A percentile compares a stretch with the other conserved stretches of the same genome.
These are phyloP conservation scores for Fusarium sp. DNA, from an alignment of 2,329 filamentous ascomycete species.

Conservation along the genomic window DNA sequence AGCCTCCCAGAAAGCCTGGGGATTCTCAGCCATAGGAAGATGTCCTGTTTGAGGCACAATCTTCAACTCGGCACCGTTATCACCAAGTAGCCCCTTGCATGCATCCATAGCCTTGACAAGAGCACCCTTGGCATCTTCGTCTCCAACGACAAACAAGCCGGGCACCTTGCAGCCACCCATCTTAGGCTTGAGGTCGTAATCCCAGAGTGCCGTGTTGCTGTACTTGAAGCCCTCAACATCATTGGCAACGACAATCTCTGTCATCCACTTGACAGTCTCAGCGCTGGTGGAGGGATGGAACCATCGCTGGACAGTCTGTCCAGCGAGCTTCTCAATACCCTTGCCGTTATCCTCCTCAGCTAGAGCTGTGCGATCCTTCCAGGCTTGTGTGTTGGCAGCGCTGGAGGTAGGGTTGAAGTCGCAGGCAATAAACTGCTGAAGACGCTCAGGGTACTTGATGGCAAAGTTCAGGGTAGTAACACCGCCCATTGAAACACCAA, in stretches of 20 bases:
- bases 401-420: conserved; percentile 81
- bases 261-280: conserved; percentile 63
- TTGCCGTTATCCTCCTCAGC: conserved; percentile 65
- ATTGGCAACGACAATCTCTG: conserved; percentile 74
- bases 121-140: conserved; percentile 73
- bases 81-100: conserved; percentile 68
- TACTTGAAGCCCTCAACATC: conserved; percentile 73
- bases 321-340: conserved; percentile 73
- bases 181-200: conserved; percentile 70
- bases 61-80: conserved; percentile 64
- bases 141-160: conserved; percentile 75
- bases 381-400: conserved; percentile 77
- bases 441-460: conserved; percentile 67
- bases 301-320: conserved; percentile 78
- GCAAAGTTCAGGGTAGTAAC: conserved; percentile 79
- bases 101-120: conserved; percentile 82
- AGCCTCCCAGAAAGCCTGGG: conserved; percentile 70
- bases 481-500: conserved; percentile 84
- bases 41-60: conserved; percentile 77
- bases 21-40: conserved; percentile 83
- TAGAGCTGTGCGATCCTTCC: conserved; percentile 77
- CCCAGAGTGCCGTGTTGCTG: conserved; percentile 74
- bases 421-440: conserved; percentile 73
- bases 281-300: conserved; percentile 69
- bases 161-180: conserved; percentile 64